Evolutionary conservation across 345 rosid species (phyloP).

Genomic region (Diplotaxis tenuifolia): DNA sequence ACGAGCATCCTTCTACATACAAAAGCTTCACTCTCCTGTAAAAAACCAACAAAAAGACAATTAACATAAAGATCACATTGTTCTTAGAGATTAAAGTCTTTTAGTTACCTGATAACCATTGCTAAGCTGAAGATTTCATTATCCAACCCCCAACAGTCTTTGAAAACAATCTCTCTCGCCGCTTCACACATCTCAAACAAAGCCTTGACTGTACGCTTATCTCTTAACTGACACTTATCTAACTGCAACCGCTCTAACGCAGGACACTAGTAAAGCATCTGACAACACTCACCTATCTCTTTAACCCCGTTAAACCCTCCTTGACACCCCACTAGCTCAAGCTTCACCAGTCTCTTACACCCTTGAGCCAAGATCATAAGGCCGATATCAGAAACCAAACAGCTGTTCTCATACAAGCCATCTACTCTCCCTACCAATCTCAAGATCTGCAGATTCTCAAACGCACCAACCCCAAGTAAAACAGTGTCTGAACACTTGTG

Average conservation of each 20-base stretch:
- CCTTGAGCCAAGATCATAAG: conserved; percentile 89
- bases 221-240: conserved; percentile 76
- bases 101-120: conserved; percentile 60
- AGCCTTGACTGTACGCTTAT: conserved; percentile 55
- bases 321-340: conserved; percentile 82
- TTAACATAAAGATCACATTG: conserved; percentile 4
- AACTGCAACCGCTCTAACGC: conserved; percentile 77
- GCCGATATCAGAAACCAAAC: conserved; percentile 83
- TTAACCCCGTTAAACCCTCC: conserved; percentile 95
- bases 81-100: neutral
- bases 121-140: conserved; percentile 64
- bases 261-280: conserved; percentile 83
- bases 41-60: conserved; percentile 10
- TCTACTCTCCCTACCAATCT: conserved; percentile 65
- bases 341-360: conserved; percentile 82
- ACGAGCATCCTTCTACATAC: conserved; percentile 81
- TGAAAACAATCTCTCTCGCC: conserved; percentile 68
- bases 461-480: conserved; percentile 73
- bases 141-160: conserved; percentile 93
- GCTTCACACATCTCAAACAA: conserved; percentile 69
- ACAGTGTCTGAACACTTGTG: conserved; percentile 69
- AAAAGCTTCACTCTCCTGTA: conserved; percentile 71
- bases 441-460: conserved; percentile 80
- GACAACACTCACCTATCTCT: conserved; percentile 91
- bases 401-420: conserved; percentile 51